Evolutionary conservation across 345 rosid species (phyloP).

Genomic region (Eucalyptus virginea): DNA sequence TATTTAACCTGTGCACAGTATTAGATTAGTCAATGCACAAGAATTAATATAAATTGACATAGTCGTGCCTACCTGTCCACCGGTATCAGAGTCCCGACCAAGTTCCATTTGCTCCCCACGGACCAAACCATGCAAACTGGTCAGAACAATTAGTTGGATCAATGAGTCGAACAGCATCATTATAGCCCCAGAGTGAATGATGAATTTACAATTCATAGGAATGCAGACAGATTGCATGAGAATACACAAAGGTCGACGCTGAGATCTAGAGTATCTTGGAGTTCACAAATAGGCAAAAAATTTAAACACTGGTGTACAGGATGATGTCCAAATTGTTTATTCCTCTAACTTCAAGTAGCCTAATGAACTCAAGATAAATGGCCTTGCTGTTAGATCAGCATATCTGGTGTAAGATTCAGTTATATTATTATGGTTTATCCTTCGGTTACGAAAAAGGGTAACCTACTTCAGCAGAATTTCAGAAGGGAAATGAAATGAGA

Average conservation of each 20-base stretch:
- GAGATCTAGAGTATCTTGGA: neutral
- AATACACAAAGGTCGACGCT: neutral
- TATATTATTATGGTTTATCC: neutral
- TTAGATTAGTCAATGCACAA: neutral
- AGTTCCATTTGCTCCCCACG: constrained; percentile 99
- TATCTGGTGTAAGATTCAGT: neutral
- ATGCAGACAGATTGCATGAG: neutral
- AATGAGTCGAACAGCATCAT: neutral
- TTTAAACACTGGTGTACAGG: neutral
- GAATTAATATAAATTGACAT: neutral
- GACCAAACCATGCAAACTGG: constrained; percentile 88
- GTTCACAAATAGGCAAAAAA: neutral
- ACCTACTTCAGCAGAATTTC: neutral
- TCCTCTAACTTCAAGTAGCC: neutral
- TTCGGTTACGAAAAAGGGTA: neutral
- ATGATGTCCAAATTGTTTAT: neutral
- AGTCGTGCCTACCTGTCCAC: constrained; percentile 63
- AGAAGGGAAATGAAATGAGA: neutral
- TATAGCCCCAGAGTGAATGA: neutral
- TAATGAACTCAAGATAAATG: neutral
- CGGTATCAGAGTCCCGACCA: constrained; percentile 97
- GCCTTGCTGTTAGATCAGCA: neutral
- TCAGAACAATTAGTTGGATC: neutral
- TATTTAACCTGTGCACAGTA: constrained; percentile 59
- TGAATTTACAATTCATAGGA: neutral